These are phyloP conservation scores for Peziza echinospora DNA, from an alignment of 495 filamentous ascomycete genomes.

Conservation along the genomic window DNA sequence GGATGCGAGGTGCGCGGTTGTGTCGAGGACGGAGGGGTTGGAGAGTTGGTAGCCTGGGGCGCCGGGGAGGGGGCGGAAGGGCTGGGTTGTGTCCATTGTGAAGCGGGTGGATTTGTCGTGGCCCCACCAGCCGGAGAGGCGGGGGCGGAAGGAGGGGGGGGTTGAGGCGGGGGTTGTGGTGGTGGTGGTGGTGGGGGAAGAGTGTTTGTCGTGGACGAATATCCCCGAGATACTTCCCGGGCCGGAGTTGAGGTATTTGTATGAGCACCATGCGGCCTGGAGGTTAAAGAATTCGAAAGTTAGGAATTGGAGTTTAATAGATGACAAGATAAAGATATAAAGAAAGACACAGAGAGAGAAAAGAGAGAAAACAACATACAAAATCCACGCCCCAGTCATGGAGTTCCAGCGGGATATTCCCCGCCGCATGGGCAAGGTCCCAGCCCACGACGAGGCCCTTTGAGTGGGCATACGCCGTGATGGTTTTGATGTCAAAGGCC, in stretches of 20 bases:
- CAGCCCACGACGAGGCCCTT: conserved; percentile 66
- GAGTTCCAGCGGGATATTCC: conserved; percentile 64
- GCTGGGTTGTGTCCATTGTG: conserved; percentile 19
- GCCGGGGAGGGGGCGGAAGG: conserved; percentile 42
- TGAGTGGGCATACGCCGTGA: conserved; percentile 58
- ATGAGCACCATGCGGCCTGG: conserved; percentile 69
- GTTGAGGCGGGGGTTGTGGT: conserved; percentile 26
- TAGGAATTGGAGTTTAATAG: too few species aligned
- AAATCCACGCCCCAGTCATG: conserved; percentile 94
- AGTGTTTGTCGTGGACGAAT: conserved; percentile 64
- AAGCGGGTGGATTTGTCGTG: conserved; percentile 14
- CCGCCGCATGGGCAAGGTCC: conserved; percentile 89
- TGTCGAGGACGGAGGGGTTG: conserved; percentile 44
- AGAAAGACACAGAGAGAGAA: too few species aligned
- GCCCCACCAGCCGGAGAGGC: conserved; percentile 19
- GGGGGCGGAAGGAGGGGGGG: conserved; percentile 22
- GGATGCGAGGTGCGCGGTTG: conserved; percentile 49
- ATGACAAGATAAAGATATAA: too few species aligned
- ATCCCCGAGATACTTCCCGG: conserved; percentile 70
- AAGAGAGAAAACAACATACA: conserved; percentile 4
- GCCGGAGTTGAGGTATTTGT: conserved; percentile 90
- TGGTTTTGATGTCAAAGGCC: conserved; percentile 62
- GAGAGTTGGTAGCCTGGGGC: conserved; percentile 49
- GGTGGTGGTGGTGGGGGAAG: conserved; percentile 27
- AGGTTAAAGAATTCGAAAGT: too few species aligned